A percentile compares a stretch with the other conserved stretches of the same genome.
These are phyloP conservation scores for Cylindrodendrum hubeiense DNA, from an alignment of 2,329 filamentous ascomycete species.

Conservation along the genomic window DNA sequence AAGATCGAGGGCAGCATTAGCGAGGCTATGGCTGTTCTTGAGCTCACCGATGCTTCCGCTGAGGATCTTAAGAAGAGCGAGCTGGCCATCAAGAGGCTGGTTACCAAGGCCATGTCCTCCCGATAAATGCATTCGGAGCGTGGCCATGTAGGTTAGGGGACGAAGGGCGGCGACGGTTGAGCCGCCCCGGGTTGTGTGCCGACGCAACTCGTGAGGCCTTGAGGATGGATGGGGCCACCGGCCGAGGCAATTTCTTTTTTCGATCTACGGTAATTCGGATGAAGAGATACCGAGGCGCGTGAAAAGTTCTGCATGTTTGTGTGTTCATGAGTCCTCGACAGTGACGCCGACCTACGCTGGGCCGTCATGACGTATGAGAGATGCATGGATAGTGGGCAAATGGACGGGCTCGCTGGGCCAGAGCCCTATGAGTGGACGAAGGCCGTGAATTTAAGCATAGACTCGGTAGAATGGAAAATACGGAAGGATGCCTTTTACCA, in stretches of 20 bases:
- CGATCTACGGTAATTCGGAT: constrained; percentile 49
- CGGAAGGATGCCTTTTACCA: constrained; percentile 45
- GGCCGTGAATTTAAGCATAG: constrained; percentile 51
- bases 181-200: constrained; percentile 31
- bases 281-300: constrained; percentile 49
- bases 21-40: constrained; percentile 97
- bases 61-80: constrained; percentile 99
- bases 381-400: constrained; percentile 39
- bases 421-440: constrained; percentile 39
- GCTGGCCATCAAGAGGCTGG: constrained; percentile 94
- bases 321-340: constrained; percentile 43
- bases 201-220: constrained; percentile 32
- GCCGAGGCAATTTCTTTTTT: constrained; percentile 41
- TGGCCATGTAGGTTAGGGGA: constrained; percentile 34
- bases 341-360: constrained; percentile 39
- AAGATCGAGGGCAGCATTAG: constrained; percentile 98
- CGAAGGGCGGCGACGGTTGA: constrained; percentile 29
- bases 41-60: constrained; percentile 90
- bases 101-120: constrained; percentile 98
- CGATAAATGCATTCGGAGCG: constrained; percentile 69
- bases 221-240: constrained; percentile 33
- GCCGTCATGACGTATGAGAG: constrained; percentile 46
- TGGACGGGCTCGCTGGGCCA: constrained; percentile 40
- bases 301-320: constrained; percentile 51
- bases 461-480: constrained; percentile 54